These are phyloP conservation scores for Psophocarpus tetragonolobus DNA, from an alignment of 306 rosid genomes.

Conservation along the genomic window DNA sequence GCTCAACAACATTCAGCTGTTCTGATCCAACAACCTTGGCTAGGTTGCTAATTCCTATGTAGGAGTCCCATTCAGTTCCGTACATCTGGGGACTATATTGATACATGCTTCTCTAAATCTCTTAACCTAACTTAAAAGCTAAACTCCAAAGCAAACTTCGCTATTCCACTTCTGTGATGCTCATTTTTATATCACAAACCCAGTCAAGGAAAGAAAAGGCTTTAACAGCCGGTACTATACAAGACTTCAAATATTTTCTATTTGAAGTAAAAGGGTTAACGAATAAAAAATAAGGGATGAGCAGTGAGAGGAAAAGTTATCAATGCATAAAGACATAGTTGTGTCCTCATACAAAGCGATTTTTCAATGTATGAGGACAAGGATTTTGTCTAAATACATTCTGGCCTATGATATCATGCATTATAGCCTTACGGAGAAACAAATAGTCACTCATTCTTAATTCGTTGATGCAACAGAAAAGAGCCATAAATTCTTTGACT, in stretches of 20 bases:
- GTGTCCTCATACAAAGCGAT: constrained; percentile 20
- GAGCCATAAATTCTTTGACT: constrained; percentile 16
- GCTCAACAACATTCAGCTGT: constrained; percentile 28
- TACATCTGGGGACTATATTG: constrained; percentile 27
- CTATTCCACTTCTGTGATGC: constrained; percentile 11
- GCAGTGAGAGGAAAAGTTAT: neutral
- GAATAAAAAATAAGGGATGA: neutral
- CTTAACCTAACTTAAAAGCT: neutral
- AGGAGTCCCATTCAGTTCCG: constrained; percentile 30
- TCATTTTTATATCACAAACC: constrained; percentile 24
- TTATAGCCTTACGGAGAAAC: constrained; percentile 9
- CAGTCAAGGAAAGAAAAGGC: neutral
- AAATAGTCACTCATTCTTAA: neutral
- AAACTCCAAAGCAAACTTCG: neutral
- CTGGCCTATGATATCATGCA: neutral
- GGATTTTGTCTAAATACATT: constrained; percentile 20
- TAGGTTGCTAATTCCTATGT: constrained; percentile 22
- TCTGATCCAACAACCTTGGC: constrained; percentile 36
- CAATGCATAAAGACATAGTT: constrained; percentile 32
- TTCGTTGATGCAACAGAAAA: constrained; percentile 22
- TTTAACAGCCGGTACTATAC: neutral
- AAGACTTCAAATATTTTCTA: constrained; percentile 4
- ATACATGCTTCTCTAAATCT: constrained; percentile 17
- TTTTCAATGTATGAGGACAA: constrained; percentile 30
- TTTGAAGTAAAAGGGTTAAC: neutral